These are phyloP conservation scores for Gentiana macrophylla DNA, from an alignment of 257 asterid species.

Conservation along the genomic window DNA sequence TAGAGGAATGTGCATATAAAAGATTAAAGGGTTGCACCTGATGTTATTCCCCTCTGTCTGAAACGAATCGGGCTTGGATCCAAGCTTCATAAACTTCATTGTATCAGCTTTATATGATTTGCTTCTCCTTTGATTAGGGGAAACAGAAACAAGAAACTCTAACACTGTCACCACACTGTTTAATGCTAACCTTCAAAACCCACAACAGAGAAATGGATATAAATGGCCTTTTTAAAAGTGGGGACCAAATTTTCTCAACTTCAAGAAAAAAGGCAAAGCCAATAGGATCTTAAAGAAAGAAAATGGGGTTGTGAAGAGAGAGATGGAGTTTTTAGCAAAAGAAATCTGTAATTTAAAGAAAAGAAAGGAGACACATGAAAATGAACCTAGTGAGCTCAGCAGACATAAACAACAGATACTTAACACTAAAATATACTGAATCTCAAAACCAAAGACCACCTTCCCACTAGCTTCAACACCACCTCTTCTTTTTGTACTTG, in stretches of 20 bases:
- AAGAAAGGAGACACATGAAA: slow-evolving; percentile 47
- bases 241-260: no score
- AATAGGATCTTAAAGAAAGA: slow-evolving; percentile 43
- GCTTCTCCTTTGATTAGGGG: slow-evolving; percentile 9
- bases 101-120: slow-evolving; percentile 33
- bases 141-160: no score
- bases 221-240: no score
- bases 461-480: slow-evolving; percentile 34
- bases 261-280: slow-evolving; percentile 12
- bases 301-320: slow-evolving; percentile 11
- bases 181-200: no score
- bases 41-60: slow-evolving; percentile 60
- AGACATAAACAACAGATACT: slow-evolving; percentile 56
- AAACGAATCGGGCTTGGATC: slow-evolving; percentile 88
- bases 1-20: no score
- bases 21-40: slow-evolving; percentile 49
- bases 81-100: slow-evolving; percentile 99
- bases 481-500: slow-evolving; percentile 14
- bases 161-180: no score
- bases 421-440: slow-evolving; percentile 42
- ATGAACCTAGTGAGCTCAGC: slow-evolving; percentile 64
- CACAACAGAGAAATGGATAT: no score
- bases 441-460: slow-evolving; percentile 36
- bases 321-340: slow-evolving; percentile 23
- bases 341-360: slow-evolving; percentile 27